Evolutionary conservation across 306 rosid species (phyloP), one percentile per base, ranked within the genome.

Genomic region (Cicer pinnatifidum): DNA sequence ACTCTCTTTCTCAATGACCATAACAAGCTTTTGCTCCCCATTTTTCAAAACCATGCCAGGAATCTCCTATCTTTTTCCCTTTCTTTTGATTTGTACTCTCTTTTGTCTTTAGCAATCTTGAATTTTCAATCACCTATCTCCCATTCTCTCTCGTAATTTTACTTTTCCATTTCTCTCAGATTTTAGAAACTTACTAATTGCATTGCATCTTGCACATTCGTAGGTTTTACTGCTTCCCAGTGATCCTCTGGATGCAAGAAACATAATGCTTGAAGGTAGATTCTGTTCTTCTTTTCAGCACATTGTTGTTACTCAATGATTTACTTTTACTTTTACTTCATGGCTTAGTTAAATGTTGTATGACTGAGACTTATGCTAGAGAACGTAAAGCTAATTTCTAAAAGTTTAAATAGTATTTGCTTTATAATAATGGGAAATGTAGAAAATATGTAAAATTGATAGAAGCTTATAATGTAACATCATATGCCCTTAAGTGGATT

Each of bases 261-360:
- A 94, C 82, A 94, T 94, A 60, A 80, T 94, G 97, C 91, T 94
- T 69, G 99, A 94, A 91, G 99, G 99, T 94, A 83, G 75, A 67
- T 6, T 13, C 8, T 76, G 71, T 78, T 72, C 65, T 71, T 74
- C 76, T 48, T 12, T 51, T 73, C 23, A n/a, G 33, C 28, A 6
- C 53, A 54, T 69, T 69, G 40, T 78, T 69, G 69, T 28, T 53
- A 40, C 46, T 45, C 40, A 65, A 44, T 71, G 33, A 58, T 69
- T 59, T 59, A 59, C 12, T 58, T 62, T 59, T 59, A 59, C 12
- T 59, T 62, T 81, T 43, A 63, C 46, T 56, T 62, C 28, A 16
- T 73, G 51, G 67, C 38, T 54, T 56, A 46, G 64, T 84, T 40
- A 61, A 71, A 76, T 45, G 60, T 76, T 51, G 64, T 56, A 15